These are phyloP conservation scores for Lactarius quietus DNA, from an alignment of 768 basidiomycete genomes.

Conservation along the genomic window DNA sequence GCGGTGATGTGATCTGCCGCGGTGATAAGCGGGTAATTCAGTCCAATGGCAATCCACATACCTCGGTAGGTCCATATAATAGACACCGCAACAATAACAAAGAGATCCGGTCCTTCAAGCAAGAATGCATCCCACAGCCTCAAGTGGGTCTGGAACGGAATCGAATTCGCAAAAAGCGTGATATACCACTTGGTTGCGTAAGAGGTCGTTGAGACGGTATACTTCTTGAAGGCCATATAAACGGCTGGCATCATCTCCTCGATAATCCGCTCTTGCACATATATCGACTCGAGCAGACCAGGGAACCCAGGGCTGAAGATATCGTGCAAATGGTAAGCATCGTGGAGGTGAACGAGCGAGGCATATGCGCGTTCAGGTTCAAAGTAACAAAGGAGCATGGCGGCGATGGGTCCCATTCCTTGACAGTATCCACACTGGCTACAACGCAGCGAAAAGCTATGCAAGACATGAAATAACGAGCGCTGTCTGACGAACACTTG, in stretches of 20 bases:
- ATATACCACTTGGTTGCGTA: constrained; percentile 99
- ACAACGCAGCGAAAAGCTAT: constrained; percentile 87
- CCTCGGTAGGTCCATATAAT: constrained; percentile 92
- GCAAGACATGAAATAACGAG: constrained; percentile 90
- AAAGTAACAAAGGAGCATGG: constrained; percentile 91
- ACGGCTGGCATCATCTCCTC: constrained; percentile 88
- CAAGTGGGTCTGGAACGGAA: constrained; percentile 93
- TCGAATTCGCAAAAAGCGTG: constrained; percentile 91
- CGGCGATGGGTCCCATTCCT: constrained; percentile 98
- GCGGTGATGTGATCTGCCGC: constrained; percentile 77
- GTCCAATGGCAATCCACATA: constrained; percentile 35
- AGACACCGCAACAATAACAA: constrained; percentile 79
- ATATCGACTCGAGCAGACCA: constrained; percentile 92
- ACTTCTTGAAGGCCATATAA: constrained; percentile 77
- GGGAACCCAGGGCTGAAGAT: constrained; percentile 95
- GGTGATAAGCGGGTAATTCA: not conserved
- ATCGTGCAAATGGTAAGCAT: constrained; percentile 79
- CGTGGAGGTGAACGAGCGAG: constrained; percentile 83
- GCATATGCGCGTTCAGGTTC: constrained; percentile 87
- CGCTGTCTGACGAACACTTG: constrained; percentile 65
- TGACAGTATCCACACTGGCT: constrained; percentile 91
- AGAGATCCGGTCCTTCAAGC: constrained; percentile 85
- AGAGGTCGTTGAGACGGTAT: constrained; percentile 88
- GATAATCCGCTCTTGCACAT: constrained; percentile 88
- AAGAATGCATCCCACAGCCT: constrained; percentile 94